phyloP scores from a whole-genome alignment of 352 stramenopile genomes.

The Phytophthora pinifolia region DNA sequence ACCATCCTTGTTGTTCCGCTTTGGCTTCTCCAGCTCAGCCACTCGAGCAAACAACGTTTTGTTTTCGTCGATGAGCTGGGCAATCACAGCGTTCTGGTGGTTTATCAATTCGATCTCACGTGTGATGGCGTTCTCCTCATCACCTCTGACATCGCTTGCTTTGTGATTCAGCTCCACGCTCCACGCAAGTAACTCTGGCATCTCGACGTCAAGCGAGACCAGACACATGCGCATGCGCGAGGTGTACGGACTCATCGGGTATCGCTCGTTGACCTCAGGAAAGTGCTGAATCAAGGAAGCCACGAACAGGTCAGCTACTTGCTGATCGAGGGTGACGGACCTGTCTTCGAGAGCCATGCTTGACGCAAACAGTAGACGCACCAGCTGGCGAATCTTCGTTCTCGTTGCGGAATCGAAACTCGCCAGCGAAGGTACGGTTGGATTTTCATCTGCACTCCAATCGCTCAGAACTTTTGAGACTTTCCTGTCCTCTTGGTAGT shows the following conservation, averaged over 20 bases:
- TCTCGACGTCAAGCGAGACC: background rate
- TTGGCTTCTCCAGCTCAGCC: no score
- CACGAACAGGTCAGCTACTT: background rate
- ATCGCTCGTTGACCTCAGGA: conserved; percentile 2
- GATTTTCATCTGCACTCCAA: no score
- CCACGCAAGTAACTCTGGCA: conserved; percentile 1
- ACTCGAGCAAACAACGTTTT: no score
- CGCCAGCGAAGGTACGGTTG: background rate
- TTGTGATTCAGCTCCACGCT: conserved; percentile 6
- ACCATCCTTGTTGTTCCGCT: no score
- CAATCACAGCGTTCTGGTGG: no score
- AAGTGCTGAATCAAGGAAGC: conserved; percentile 2
- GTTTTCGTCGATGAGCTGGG: no score
- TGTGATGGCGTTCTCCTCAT: no score
- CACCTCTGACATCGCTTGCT: no score
- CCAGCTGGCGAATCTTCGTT: no score
- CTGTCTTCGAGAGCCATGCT: background rate
- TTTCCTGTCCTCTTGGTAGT: no score
- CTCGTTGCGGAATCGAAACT: background rate
- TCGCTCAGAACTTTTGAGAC: no score
- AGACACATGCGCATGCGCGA: background rate
- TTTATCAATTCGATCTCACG: no score
- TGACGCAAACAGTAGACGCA: conserved; percentile 1
- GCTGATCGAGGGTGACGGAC: background rate
- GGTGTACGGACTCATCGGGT: conserved; percentile 2